Evolutionary conservation across 164 flowering plant genomes (phyloP).

Genomic region (Chimonanthus praecox): DNA sequence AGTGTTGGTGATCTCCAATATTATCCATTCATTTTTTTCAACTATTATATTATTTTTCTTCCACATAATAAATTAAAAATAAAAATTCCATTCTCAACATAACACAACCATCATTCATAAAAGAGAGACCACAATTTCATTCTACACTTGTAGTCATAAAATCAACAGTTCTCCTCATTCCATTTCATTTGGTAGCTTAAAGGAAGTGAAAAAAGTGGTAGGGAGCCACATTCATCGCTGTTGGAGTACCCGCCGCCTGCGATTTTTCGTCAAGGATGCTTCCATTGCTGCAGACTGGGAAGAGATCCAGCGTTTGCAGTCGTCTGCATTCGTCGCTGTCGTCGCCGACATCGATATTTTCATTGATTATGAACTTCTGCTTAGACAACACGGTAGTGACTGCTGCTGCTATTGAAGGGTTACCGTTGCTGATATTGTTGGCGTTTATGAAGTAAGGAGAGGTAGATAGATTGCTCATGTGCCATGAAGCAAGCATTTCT

Average conservation of each 20-base stretch:
- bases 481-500: constrained; percentile 54
- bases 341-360: not conserved
- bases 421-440: constrained; percentile 4
- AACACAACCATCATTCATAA: not conserved
- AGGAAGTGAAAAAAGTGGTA: constrained; percentile 64
- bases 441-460: constrained; percentile 16
- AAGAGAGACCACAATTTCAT: not conserved
- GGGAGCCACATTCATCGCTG: constrained; percentile 13
- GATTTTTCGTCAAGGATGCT: not conserved
- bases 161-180: constrained; percentile 28
- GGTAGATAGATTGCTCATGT: constrained; percentile 36
- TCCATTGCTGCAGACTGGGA: constrained; percentile 40
- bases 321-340: constrained; percentile 12
- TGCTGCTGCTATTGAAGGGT: not conserved
- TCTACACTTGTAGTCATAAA: not conserved
- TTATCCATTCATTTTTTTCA: too few relatives aligned
- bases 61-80: too few relatives aligned
- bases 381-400: not conserved
- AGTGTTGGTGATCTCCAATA: too few relatives aligned
- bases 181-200: constrained; percentile 11
- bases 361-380: not conserved
- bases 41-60: too few relatives aligned
- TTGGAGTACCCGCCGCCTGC: not conserved
- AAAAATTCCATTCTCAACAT: not conserved
- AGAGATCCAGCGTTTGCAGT: constrained; percentile 61